Conservation (phyloP, 106 monocot species). For the Allium fistulosum region DNA sequence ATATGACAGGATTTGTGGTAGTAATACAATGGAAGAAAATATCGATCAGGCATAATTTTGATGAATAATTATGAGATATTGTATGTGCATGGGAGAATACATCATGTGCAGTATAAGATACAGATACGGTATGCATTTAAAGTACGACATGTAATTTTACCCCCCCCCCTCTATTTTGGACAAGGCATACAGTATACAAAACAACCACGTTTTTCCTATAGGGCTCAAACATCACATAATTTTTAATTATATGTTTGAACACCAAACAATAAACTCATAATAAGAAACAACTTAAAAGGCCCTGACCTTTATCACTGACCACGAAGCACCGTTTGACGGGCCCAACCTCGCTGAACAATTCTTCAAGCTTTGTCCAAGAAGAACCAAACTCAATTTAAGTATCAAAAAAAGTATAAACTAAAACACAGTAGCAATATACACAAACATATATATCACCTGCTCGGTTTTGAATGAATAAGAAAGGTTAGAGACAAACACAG, state of each 20-base stretch:
- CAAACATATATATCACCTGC: constrained; percentile 26
- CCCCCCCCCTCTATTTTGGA: background rate
- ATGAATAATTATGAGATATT: no score
- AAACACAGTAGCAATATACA: background rate
- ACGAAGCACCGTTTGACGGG: constrained; percentile 86
- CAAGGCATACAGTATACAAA: background rate
- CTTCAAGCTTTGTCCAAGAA: constrained; percentile 42
- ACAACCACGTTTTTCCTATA: no score
- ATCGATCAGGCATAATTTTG: no score
- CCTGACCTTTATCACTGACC: constrained; percentile 59
- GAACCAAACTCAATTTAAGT: background rate
- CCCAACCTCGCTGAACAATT: constrained; percentile 77
- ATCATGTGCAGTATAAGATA: background rate
- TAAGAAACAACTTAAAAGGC: no score
- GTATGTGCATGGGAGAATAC: no score
- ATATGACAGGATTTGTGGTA: no score
- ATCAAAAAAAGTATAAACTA: background rate
- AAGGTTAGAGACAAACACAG: constrained; percentile 67
- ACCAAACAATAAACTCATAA: background rate
- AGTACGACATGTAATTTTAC: no score
- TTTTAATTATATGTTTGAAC: background rate
- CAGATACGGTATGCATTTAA: no score
- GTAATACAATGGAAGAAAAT: no score
- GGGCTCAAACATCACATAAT: background rate
- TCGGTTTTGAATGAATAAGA: constrained; percentile 54